Conservation (phyloP, 208 protist species). For the Acanthamoeba castellanii region DNA sequence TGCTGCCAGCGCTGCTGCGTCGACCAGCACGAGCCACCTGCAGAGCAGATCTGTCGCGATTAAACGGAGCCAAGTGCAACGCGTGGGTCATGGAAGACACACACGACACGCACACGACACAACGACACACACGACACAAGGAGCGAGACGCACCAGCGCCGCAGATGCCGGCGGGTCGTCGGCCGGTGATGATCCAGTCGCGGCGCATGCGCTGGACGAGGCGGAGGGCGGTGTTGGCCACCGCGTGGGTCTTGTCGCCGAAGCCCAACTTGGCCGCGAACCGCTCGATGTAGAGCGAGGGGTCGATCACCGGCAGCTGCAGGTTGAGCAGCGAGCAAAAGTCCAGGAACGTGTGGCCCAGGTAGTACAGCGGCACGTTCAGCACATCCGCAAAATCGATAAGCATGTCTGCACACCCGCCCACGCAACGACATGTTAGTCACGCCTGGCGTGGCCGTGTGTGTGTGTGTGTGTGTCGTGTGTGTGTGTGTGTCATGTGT, state of each 20-base stretch:
- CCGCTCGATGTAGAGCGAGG: constrained; percentile 90
- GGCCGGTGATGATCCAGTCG: constrained; percentile 91
- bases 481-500: neutral
- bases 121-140: neutral
- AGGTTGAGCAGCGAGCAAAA: constrained; percentile 86
- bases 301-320: constrained; percentile 85
- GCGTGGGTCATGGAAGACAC: neutral
- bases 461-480: neutral
- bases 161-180: constrained; percentile 90
- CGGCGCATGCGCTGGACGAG: constrained; percentile 90
- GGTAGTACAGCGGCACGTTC: constrained; percentile 85
- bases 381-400: constrained; percentile 91
- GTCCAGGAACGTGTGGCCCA: constrained; percentile 89
- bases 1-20: constrained; percentile 86
- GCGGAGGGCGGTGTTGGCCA: constrained; percentile 87
- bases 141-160: constrained; percentile 83
- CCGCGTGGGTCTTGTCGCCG: constrained; percentile 85
- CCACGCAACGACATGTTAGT: neutral
- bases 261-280: constrained; percentile 91
- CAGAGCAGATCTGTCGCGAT: neutral
- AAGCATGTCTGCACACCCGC: constrained; percentile 84
- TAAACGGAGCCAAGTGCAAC: neutral
- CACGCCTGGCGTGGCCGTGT: neutral
- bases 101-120: too few species aligned
- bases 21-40: constrained; percentile 89